These are phyloP conservation scores for Mortierella sp. DNA, from an alignment of 371 early-diverging fungal genomes.

Conservation along the genomic window DNA sequence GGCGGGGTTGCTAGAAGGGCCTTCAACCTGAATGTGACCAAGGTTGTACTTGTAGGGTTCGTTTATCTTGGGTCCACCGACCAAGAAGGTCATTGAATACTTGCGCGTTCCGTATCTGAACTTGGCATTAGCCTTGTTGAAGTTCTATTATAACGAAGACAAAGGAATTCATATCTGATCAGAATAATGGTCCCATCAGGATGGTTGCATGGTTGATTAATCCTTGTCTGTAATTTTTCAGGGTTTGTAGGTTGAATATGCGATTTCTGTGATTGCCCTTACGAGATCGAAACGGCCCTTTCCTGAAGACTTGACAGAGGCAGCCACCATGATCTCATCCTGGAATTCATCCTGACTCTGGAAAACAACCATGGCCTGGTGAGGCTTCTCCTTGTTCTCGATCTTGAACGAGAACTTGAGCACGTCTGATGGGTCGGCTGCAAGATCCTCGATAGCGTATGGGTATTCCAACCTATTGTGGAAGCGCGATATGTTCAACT, in stretches of 20 bases:
- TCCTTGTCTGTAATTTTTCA: neutral
- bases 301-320: conserved; percentile 47
- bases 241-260: neutral
- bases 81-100: conserved; percentile 53
- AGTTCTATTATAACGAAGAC: conserved; percentile 22
- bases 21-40: conserved; percentile 51
- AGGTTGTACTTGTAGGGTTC: conserved; percentile 46
- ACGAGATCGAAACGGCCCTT: conserved; percentile 54
- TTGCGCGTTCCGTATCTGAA: conserved; percentile 51
- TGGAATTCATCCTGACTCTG: conserved; percentile 54
- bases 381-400: conserved; percentile 46
- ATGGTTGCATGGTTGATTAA: too few species aligned
- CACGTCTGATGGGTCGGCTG: conserved; percentile 33
- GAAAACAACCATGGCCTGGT: conserved; percentile 55
- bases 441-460: conserved; percentile 16
- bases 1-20: conserved; percentile 34
- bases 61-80: conserved; percentile 49
- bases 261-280: conserved; percentile 7
- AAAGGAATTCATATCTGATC: neutral
- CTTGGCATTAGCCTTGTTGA: conserved; percentile 31
- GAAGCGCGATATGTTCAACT: neutral
- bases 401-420: conserved; percentile 55
- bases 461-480: conserved; percentile 42
- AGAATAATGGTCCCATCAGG: neutral
- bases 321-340: conserved; percentile 51